Base-by-base conservation (phyloP, 2,329 filamentous ascomycete species). In the Sphaceloma murrayae region DNA sequence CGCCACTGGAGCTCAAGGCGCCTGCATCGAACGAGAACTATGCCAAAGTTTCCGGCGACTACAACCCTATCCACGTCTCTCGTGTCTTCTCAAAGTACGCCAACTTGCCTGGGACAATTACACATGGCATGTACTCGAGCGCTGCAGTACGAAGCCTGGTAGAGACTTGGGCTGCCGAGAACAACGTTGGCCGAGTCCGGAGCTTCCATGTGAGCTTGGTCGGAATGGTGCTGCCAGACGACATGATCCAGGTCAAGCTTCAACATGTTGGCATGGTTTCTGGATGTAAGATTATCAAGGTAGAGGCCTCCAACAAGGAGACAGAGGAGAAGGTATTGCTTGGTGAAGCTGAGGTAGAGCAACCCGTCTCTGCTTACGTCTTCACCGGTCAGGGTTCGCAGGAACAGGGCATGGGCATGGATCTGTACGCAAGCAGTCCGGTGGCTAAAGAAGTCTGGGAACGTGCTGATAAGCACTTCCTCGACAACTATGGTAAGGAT, bases 341-440 rank as follows among this genome's bases (percentile, higher is more conserved):
- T 40, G 91, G 86, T 59, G 89, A 96, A 67, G 91, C 91, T 18
- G 91, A 98, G 66, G 86, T 98, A 47, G 91, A 98, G 67, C 91
- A 98, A 63, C 93, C 93, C 5, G 86, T 91, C 24, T 94, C 89
- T 2, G 82, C 91, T 4, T 98, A 98, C 58, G 86, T 98, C 54
- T 98, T 98, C 67, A 98, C 93, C 51, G 91, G 91, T 46, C 91
- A 98, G 66, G 91, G 91, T 56, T 95, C 88, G 40, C 93, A 98
- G 65, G 91, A 98, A 66, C 91, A 98, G 65, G 91, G 91, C 50
- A 98, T 98, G 91, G 91, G 91, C 67, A 98, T 98, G 91, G 91
- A 96, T 59, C 74, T 98, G 42, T 98, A 98, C 63, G 82, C 75
- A 58, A 94, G 82, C 73, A 96, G 91, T 62, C 72, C 82, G 27